Conservation (phyloP, 78 protist species). For the Diacronema lutheri region DNA sequence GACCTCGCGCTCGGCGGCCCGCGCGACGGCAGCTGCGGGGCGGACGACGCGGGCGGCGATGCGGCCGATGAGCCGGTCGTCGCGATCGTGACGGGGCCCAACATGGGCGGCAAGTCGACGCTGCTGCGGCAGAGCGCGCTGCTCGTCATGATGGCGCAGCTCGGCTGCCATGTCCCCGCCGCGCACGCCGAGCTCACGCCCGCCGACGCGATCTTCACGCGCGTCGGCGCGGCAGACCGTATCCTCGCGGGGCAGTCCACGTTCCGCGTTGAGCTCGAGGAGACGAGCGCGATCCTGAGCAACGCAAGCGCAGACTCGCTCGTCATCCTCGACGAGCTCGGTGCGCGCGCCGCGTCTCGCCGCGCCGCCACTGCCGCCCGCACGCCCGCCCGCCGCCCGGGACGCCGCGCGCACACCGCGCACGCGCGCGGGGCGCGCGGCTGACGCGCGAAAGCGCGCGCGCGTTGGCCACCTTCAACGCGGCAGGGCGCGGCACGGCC, state of each 20-base stretch:
- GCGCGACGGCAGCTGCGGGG: background rate
- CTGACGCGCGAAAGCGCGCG: constrained; percentile 56
- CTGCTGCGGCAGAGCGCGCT: constrained; percentile 83
- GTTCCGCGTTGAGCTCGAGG: constrained; percentile 91
- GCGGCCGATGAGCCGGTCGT: background rate
- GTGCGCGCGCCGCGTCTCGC: constrained; percentile 88
- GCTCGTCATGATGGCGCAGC: constrained; percentile 88
- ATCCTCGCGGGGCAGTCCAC: constrained; percentile 87
- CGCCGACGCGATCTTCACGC: constrained; percentile 92
- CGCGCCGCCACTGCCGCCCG: constrained; percentile 74
- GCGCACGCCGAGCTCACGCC: constrained; percentile 67
- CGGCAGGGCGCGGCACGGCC: constrained; percentile 79
- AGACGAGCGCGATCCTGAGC: constrained; percentile 65
- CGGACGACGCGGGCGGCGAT: background rate
- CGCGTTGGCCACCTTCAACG: constrained; percentile 58
- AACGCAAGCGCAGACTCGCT: constrained; percentile 83
- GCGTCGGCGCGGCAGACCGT: constrained; percentile 74
- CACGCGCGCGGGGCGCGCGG: constrained; percentile 22
- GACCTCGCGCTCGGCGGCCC: constrained; percentile 39
- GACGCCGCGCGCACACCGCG: constrained; percentile 81
- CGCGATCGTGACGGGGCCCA: constrained; percentile 96
- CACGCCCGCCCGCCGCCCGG: constrained; percentile 81
- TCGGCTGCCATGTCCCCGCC: constrained; percentile 95
- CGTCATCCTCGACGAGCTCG: constrained; percentile 97
- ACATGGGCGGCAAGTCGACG: constrained; percentile 95